These are phyloP conservation scores for Ophiostoma sp. DNA, from an alignment of 2,329 filamentous ascomycete genomes.

Conservation along the genomic window DNA sequence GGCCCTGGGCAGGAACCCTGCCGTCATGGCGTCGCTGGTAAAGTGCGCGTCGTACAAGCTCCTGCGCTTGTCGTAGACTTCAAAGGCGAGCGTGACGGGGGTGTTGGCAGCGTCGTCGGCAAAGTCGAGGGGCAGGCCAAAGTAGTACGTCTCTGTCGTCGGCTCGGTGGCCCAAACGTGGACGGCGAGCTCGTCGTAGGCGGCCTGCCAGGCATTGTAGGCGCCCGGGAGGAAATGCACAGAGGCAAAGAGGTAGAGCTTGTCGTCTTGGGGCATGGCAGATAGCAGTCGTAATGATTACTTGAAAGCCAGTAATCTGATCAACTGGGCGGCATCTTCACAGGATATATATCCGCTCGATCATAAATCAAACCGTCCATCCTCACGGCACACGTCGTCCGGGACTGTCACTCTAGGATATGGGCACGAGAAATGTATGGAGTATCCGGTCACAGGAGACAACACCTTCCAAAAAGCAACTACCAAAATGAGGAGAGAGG, in stretches of 20 bases:
- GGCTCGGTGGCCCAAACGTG: conserved; percentile 36
- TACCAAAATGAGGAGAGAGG: not conserved
- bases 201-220: conserved; percentile 39
- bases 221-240: conserved; percentile 35
- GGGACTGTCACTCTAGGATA: not conserved
- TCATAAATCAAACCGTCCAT: not conserved
- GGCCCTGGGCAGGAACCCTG: not conserved
- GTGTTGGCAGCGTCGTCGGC: not conserved
- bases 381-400: not conserved
- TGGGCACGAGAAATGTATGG: not conserved
- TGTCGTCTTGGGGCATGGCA: conserved; percentile 21
- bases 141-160: conserved; percentile 40
- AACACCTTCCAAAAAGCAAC: not conserved
- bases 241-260: conserved; percentile 30
- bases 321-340: not conserved
- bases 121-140: conserved; percentile 25
- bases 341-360: not conserved
- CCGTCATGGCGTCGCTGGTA: not conserved
- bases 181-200: conserved; percentile 37
- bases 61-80: not conserved
- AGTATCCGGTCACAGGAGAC: not conserved
- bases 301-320: not conserved
- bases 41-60: not conserved
- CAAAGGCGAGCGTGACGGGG: not conserved
- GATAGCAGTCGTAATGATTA: not conserved